These are phyloP conservation scores for Barnettozyma botsteinii DNA, from an alignment of 805 yeast genomes.

Conservation along the genomic window DNA sequence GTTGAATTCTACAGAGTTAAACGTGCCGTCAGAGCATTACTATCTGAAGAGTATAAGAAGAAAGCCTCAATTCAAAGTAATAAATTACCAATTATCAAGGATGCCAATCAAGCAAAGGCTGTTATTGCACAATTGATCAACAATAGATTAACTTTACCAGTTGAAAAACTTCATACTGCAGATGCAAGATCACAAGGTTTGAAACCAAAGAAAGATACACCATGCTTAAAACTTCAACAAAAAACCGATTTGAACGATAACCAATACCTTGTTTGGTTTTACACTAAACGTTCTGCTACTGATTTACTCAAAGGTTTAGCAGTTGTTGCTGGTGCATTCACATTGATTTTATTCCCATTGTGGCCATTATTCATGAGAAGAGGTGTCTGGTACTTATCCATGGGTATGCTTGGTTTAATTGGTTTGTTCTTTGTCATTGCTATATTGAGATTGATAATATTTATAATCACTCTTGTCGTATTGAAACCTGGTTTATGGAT, in stretches of 20 bases:
- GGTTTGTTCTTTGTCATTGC: conserved; percentile 75
- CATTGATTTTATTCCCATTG: conserved; percentile 77
- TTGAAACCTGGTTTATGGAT: conserved; percentile 84
- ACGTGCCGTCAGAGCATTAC: conserved; percentile 73
- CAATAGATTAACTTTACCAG: conserved; percentile 70
- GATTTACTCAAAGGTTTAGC: conserved; percentile 34
- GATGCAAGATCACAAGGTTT: conserved; percentile 58
- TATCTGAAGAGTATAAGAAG: conserved; percentile 61
- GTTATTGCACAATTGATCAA: conserved; percentile 64
- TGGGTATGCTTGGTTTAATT: conserved; percentile 67
- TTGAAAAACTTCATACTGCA: conserved; percentile 61
- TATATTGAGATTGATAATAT: conserved; percentile 69
- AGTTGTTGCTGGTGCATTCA: conserved; percentile 55
- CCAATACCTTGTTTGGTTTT: conserved; percentile 81
- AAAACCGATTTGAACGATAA: conserved; percentile 59
- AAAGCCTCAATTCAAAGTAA: conserved; percentile 43
- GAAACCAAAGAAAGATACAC: conserved; percentile 56
- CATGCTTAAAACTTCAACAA: conserved; percentile 49
- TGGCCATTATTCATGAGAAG: conserved; percentile 91
- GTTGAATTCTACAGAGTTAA: conserved; percentile 84
- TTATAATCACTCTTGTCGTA: conserved; percentile 49
- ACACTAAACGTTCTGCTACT: conserved; percentile 54
- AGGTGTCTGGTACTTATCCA: conserved; percentile 86
- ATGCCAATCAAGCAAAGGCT: conserved; percentile 52
- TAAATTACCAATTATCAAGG: conserved; percentile 42